These are phyloP conservation scores for Coprinopsis strossmayeri DNA, from an alignment of 768 basidiomycete species.

Conservation along the genomic window DNA sequence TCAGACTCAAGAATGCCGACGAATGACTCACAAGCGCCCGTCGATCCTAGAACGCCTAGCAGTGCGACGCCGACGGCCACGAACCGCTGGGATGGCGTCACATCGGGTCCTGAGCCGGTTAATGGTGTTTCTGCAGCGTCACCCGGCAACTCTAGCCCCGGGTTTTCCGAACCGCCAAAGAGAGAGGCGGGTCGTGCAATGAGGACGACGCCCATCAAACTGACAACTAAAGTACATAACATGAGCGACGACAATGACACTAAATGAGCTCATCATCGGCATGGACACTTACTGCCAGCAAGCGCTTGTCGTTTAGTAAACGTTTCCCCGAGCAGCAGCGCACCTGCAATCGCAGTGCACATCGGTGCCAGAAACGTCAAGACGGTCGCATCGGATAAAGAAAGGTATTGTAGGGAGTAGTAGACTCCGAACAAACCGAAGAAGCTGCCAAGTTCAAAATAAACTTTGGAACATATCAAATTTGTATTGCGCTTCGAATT, in stretches of 20 bases:
- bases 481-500: background rate
- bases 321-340: conserved; percentile 53
- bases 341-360: conserved; percentile 54
- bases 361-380: conserved; percentile 72
- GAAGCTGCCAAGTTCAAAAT: conserved; percentile 38
- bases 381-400: conserved; percentile 72
- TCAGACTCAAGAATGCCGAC: background rate
- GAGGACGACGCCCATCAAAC: conserved; percentile 70
- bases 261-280: no score
- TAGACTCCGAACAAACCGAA: conserved; percentile 66
- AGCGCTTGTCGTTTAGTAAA: conserved; percentile 49
- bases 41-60: conserved; percentile 56
- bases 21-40: conserved; percentile 56
- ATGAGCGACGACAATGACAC: no score
- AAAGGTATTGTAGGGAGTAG: conserved; percentile 67
- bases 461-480: background rate
- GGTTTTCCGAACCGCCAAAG: conserved; percentile 40
- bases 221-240: no score
- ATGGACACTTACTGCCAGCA: conserved; percentile 33
- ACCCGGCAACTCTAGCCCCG: background rate
- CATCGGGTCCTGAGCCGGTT: conserved; percentile 21
- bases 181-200: conserved; percentile 75
- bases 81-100: conserved; percentile 36
- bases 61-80: conserved; percentile 62
- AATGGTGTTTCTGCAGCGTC: conserved; percentile 5